Evolutionary conservation across 352 stramenopile species (phyloP), one percentile per base, ranked within the genome.

Genomic region (Globisporangium nunn): DNA sequence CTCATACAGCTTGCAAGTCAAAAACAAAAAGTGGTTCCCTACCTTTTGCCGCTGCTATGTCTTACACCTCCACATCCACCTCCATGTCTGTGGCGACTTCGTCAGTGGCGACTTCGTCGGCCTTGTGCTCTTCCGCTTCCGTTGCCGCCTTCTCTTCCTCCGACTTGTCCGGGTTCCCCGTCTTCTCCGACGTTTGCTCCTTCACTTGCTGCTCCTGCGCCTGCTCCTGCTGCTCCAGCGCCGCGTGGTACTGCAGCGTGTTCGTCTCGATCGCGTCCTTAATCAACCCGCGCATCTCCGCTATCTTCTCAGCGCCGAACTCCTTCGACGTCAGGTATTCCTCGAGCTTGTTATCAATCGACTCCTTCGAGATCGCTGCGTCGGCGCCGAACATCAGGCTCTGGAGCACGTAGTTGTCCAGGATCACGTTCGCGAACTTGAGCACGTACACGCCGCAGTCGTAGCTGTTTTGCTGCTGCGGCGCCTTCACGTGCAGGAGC

Each of bases 371-470:
- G 18, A 84, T 70, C 35, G 70, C 63, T 0, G 73, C 73, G 3
- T 56, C 28, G 3, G 73, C 68, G 14, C 50, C 57, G 50, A 56
- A 52, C 40, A 75, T 29, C 18, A 71, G 18, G 2, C 43, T 35
- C 10, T 67, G 29, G 2, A 63, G 45, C 49, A 72, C 28, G 52
- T 72, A 81, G 23, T 78, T 81, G 3, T 66, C 54, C 39, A 88
- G 31, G 0, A 88, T 79, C 62, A 78, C 71, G 23, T 87, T 68
- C 7, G 73, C 78, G 29, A 81, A 78, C 59, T 84, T 81, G 30
- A 90, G 49, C 40, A 85, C 67, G 56, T 84, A 88, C 28, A 88
- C 80, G 14, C 81, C 75, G 41, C 72, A 90, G 48, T 89, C 78
- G 45, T 78, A 85, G 50, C 64, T 69, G 54, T 91, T 88, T 23